A percentile compares a stretch with the other conserved stretches of the same genome.
Evolutionary conservation across 768 basidiomycete genomes (phyloP).

Genomic region (Collybiopsis luxurians): DNA sequence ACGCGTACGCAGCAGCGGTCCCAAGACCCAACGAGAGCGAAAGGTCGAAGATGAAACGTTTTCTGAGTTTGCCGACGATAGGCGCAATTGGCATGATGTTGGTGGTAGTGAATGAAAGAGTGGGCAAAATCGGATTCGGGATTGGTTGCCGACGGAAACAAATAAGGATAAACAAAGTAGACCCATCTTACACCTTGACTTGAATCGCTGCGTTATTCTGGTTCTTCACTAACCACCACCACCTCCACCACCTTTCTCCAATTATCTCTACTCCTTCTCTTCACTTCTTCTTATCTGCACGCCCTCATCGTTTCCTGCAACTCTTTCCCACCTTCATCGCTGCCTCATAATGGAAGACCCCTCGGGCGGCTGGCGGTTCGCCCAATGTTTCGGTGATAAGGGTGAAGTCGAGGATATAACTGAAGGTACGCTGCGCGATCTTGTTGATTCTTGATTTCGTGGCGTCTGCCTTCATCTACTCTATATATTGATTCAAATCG

Average conservation of each 20-base stretch:
- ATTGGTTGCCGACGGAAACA: conserved; percentile 1
- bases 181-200: neutral
- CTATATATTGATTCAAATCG: conserved; percentile 18
- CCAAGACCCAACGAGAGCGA: conserved; percentile 76
- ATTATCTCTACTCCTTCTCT: no score
- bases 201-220: conserved; percentile 5
- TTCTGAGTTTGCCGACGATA: conserved; percentile 92
- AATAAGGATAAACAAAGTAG: conserved; percentile 25
- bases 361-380: conserved; percentile 96
- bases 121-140: conserved; percentile 24
- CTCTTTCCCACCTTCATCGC: neutral
- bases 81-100: conserved; percentile 88
- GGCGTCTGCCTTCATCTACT: neutral
- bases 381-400: conserved; percentile 99
- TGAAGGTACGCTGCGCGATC: conserved; percentile 63
- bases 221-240: conserved; percentile 7
- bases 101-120: conserved; percentile 19
- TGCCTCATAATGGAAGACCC: conserved; percentile 64
- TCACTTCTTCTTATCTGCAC: neutral
- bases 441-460: neutral
- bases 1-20: conserved; percentile 68
- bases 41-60: conserved; percentile 86
- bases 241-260: no score
- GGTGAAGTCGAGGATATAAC: conserved; percentile 99
- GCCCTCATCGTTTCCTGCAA: neutral